Evolutionary conservation across 192 early-diverging fungal species (phyloP).

Genomic region (Chytriomyces hyalinus): DNA sequence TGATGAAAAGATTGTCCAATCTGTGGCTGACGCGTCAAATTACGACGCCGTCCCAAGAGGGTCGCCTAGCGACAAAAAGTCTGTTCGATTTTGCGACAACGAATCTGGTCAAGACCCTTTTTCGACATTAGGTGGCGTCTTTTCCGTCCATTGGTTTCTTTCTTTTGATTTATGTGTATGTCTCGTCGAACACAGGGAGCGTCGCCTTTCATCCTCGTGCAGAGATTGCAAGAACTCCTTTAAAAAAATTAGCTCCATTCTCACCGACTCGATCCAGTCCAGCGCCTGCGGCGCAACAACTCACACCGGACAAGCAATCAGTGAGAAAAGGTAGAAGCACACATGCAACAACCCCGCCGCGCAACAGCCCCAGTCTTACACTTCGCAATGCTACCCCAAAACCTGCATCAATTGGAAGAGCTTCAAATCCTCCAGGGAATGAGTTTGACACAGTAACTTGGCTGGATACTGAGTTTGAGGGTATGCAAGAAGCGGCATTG

Average conservation of each 20-base stretch:
- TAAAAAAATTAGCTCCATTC: neutral
- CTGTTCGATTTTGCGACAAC: slow-evolving; percentile 14
- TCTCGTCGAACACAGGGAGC: neutral
- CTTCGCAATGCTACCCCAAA: no score
- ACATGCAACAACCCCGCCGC: no score
- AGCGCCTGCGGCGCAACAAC: neutral
- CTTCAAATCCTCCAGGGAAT: no score
- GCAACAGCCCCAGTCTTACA: no score
- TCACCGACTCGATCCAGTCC: no score
- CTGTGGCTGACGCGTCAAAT: neutral
- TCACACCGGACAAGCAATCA: no score
- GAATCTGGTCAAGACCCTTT: neutral
- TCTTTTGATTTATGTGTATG: neutral
- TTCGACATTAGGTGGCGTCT: neutral
- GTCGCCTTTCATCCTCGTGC: slow-evolving; percentile 24
- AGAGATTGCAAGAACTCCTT: slow-evolving; percentile 23
- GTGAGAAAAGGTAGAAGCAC: no score
- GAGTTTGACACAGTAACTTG: no score
- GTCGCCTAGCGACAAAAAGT: neutral
- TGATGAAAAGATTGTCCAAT: slow-evolving; percentile 1
- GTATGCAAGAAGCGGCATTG: no score
- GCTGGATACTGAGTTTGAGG: no score
- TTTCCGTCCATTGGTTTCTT: no score
- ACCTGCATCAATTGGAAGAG: no score
- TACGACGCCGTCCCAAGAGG: neutral